Percentiles rank a stretch among this genome's conserved stretches.
Evolutionary conservation across 495 filamentous ascomycete genomes (phyloP).

Genomic region (Stereocaulon alpinum): DNA sequence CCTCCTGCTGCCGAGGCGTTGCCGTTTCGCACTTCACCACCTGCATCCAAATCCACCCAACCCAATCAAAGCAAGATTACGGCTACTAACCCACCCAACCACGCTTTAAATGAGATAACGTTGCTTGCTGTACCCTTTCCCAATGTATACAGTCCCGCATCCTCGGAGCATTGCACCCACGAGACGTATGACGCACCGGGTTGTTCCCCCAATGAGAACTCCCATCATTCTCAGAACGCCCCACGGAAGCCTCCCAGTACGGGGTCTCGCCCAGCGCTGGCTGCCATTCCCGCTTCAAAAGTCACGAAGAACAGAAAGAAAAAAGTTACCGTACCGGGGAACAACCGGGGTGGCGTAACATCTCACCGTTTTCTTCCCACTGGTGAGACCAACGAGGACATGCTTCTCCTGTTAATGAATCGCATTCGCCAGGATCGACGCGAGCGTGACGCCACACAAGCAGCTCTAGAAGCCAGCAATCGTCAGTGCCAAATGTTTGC

Average conservation of each 20-base stretch:
- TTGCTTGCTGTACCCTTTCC: background rate
- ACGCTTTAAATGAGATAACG: background rate
- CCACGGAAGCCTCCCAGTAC: background rate
- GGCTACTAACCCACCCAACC: background rate
- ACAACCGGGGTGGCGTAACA: background rate
- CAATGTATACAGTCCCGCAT: background rate
- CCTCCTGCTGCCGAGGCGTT: background rate
- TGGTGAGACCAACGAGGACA: background rate
- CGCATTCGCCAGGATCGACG: constrained; percentile 7
- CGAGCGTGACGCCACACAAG: constrained; percentile 2
- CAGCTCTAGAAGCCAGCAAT: constrained; percentile 1
- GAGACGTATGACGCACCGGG: no score
- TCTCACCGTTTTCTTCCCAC: background rate
- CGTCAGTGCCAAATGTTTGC: constrained; percentile 1
- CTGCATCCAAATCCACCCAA: background rate
- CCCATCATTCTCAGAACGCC: background rate
- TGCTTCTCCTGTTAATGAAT: constrained; percentile 1
- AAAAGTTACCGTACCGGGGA: background rate
- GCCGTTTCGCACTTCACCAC: background rate
- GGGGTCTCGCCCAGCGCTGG: background rate
- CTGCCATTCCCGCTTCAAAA: background rate
- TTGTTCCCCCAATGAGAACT: background rate
- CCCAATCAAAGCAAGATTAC: background rate
- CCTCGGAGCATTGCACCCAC: background rate
- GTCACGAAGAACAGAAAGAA: background rate